Base-by-base conservation (phyloP, 352 stramenopile species). In the Phytophthora crassamura region DNA sequence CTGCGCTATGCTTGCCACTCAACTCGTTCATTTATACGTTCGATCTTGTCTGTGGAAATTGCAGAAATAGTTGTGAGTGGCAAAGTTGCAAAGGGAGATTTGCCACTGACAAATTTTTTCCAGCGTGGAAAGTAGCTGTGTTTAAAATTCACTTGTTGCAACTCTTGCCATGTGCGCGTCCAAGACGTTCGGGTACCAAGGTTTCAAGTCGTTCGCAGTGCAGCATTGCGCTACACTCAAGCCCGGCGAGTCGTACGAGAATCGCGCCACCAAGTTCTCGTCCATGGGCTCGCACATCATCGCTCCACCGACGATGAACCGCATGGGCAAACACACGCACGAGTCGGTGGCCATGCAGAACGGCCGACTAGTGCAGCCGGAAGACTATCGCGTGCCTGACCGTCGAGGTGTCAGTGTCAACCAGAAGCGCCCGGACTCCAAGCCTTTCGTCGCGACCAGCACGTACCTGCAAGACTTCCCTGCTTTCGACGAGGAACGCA, bases 191-290 rank as follows among this genome's bases (percentile, higher is more conserved):
- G 87, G 85, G 4, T 93, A 94, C 60, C 86, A 95, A 66, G 88
- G 86, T 30, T 95, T 92, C 75, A 72, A 80, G 60, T 91, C 79
- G 9, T 91, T 91, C 51, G 70, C 73, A 36, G 70, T 71, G 49
- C 84, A 93, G 60, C 68, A 83, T 9, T 93, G 86, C 42, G 59
- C 85, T 28, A 90, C 83, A 45, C 77, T 94, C 51, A 94, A 94
- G 55, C 80, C 88, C 2, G 88, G 86, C 25, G 81, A 94, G 64
- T 80, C 72, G 5, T 86, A 89, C 36, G 75, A 84, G 56, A 73
- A 79, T 34, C 81, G 84, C 7, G 73, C 75, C 7, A 91, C 72
- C 65, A 94, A 93, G 69, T 95, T 93, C 58, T 91, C 83, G 15
- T 74, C 77, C 18, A 93, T 93, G 77, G 82, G 77, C 14, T 87